Conservation (phyloP, 2,329 filamentous ascomycete species). For the Paraconiothyrium brasiliense region DNA sequence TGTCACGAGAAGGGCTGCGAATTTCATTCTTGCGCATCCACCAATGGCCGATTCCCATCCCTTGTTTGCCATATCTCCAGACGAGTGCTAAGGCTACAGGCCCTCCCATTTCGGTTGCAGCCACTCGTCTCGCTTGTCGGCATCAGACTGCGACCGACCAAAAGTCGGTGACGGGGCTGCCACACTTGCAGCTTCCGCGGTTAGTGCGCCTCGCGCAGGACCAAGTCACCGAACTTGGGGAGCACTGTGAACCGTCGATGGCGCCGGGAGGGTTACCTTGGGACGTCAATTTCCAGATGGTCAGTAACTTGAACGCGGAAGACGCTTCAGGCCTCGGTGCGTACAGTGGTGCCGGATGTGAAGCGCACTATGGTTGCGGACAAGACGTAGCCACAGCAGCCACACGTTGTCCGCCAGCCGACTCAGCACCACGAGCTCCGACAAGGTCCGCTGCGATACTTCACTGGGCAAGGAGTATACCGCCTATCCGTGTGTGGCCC, state of each 20-base stretch:
- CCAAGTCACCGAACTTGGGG: conserved; percentile 10
- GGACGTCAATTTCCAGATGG: neutral
- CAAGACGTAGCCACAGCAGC: conserved; percentile 10
- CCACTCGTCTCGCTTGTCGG: conserved; percentile 14
- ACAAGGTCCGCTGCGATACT: neutral
- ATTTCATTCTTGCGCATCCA: conserved; percentile 2
- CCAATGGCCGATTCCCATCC: neutral
- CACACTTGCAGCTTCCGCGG: conserved; percentile 16
- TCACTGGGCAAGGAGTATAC: neutral
- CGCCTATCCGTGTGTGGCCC: neutral
- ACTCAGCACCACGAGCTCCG: neutral
- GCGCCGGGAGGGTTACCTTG: neutral
- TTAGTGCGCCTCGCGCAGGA: conserved; percentile 21
- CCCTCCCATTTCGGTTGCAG: conserved; percentile 22
- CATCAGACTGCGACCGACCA: conserved; percentile 19
- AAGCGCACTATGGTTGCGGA: neutral
- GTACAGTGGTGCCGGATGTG: neutral
- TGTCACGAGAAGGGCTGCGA: conserved; percentile 7
- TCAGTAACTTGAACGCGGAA: neutral
- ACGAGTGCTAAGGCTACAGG: conserved; percentile 6
- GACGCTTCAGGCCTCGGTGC: neutral
- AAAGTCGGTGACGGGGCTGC: conserved; percentile 38
- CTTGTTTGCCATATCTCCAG: neutral
- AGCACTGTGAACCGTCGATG: neutral
- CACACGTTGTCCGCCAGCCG: conserved; percentile 3